These are phyloP conservation scores for Thymus mandschuricus DNA, from an alignment of 257 asterid species.

Conservation along the genomic window DNA sequence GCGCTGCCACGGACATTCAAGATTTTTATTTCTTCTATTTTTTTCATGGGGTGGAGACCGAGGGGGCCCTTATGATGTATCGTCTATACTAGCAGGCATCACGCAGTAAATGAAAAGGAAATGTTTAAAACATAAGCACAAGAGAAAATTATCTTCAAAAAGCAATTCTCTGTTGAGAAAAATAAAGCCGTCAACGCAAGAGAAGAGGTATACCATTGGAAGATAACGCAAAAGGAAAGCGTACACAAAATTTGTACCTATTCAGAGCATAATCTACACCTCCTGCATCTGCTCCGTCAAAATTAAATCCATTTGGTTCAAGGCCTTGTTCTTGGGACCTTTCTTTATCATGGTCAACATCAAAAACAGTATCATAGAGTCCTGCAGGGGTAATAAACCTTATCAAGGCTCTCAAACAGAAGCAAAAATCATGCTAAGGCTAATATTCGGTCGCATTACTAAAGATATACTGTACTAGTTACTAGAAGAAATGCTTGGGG, in stretches of 20 bases:
- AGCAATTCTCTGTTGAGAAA: background rate
- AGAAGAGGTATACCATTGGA: background rate
- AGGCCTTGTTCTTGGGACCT: conserved; percentile 79
- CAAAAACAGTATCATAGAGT: conserved; percentile 92
- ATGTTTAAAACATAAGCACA: background rate
- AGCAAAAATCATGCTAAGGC: background rate
- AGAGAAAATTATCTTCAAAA: background rate
- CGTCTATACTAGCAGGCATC: background rate
- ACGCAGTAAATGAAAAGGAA: background rate
- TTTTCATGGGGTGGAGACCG: background rate
- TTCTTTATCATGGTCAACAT: conserved; percentile 87
- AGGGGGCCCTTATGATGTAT: background rate
- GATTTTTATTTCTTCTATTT: background rate
- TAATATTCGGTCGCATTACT: background rate
- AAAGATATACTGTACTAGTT: background rate
- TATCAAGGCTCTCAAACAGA: conserved; percentile 6
- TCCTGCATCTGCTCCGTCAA: conserved; percentile 93
- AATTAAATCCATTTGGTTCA: conserved; percentile 92
- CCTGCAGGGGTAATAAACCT: conserved; percentile 49
- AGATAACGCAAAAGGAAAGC: conserved; percentile 4
- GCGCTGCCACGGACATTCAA: background rate
- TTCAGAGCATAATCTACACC: conserved; percentile 97
- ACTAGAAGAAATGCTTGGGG: background rate
- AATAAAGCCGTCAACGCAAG: background rate
- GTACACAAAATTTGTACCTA: conserved; percentile 51